A percentile compares a stretch with the other conserved stretches of the same genome.
These are phyloP conservation scores for Trichoderma arundinaceum DNA, from an alignment of 2,329 filamentous ascomycete genomes.

Conservation along the genomic window DNA sequence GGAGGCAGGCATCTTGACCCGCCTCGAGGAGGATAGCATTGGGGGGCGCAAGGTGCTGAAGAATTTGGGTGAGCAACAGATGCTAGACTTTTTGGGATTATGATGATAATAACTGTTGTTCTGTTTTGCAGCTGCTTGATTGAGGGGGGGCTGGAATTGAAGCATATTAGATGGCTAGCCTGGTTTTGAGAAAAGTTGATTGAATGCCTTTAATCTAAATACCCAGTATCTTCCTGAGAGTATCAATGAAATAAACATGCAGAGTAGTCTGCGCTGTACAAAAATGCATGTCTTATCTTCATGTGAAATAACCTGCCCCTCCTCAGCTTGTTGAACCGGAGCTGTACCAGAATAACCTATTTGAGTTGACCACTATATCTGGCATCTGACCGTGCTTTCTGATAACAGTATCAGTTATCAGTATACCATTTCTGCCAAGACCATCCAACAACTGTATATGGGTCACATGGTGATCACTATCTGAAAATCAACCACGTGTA, in stretches of 20 bases:
- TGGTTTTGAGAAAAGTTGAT: background rate
- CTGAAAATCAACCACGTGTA: too few species aligned
- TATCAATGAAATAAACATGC: background rate
- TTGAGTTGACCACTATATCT: too few species aligned
- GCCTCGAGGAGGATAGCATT: constrained; percentile 46
- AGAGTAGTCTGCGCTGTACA: background rate
- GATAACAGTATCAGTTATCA: too few species aligned
- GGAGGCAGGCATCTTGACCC: constrained; percentile 47
- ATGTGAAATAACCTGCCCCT: too few species aligned
- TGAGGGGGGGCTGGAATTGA: too few species aligned
- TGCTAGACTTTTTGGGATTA: constrained; percentile 11
- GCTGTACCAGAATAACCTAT: too few species aligned
- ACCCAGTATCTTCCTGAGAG: background rate
- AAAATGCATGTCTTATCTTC: too few species aligned
- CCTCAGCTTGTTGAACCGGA: too few species aligned
- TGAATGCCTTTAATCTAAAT: background rate
- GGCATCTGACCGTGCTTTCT: too few species aligned
- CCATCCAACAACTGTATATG: too few species aligned
- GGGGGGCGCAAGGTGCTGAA: constrained; percentile 42
- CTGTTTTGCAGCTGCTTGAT: constrained; percentile 9
- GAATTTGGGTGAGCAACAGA: constrained; percentile 37
- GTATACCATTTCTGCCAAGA: too few species aligned
- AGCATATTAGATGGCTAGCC: background rate
- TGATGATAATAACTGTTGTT: constrained; percentile 4
- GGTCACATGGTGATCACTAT: too few species aligned